Percentiles rank a stretch among this genome's conserved stretches.
Evolutionary conservation across 2,329 filamentous ascomycete genomes (phyloP).

Genomic region (Periconia sp.): DNA sequence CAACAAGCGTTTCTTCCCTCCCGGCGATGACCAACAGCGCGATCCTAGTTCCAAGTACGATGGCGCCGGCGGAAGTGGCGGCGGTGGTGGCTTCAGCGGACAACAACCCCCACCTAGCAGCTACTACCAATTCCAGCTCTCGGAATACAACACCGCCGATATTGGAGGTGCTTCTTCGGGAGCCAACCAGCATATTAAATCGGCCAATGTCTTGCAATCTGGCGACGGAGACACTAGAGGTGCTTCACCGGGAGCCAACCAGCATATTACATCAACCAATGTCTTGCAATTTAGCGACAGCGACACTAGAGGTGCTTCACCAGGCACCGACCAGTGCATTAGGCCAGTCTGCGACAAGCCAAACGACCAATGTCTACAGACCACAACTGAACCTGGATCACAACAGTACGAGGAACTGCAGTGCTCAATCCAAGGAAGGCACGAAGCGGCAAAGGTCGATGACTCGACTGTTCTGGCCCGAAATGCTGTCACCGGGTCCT

Average conservation of each 20-base stretch:
- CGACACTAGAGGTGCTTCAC: slow-evolving; percentile 8
- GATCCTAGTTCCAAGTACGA: slow-evolving; percentile 20
- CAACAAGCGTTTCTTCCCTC: slow-evolving; percentile 25
- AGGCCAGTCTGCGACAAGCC: slow-evolving; percentile 4
- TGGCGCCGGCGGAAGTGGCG: slow-evolving; percentile 21
- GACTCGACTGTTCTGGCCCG: slow-evolving; percentile 36
- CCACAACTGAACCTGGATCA: no score
- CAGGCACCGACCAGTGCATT: slow-evolving; percentile 10
- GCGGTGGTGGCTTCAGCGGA: slow-evolving; percentile 18
- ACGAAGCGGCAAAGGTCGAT: slow-evolving; percentile 24
- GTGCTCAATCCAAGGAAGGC: slow-evolving; percentile 16
- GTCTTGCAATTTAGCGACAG: slow-evolving; percentile 10
- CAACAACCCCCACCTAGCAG: slow-evolving; percentile 20
- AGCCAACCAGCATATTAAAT: slow-evolving; percentile 9
- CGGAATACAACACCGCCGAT: slow-evolving; percentile 22
- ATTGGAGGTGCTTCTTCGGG: slow-evolving; percentile 9
- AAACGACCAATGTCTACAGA: no score
- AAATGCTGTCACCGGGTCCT: slow-evolving; percentile 38
- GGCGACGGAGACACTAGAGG: slow-evolving; percentile 14
- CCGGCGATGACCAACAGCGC: slow-evolving; percentile 24
- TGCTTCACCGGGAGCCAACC: slow-evolving; percentile 6
- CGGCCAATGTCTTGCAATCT: slow-evolving; percentile 1
- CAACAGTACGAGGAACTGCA: slow-evolving; percentile 2
- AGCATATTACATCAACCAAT: slow-evolving; percentile 11
- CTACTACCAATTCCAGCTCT: slow-evolving; percentile 42